Evolutionary conservation across 305 asterid genomes (phyloP).

Genomic region (Petunia hybrid): DNA sequence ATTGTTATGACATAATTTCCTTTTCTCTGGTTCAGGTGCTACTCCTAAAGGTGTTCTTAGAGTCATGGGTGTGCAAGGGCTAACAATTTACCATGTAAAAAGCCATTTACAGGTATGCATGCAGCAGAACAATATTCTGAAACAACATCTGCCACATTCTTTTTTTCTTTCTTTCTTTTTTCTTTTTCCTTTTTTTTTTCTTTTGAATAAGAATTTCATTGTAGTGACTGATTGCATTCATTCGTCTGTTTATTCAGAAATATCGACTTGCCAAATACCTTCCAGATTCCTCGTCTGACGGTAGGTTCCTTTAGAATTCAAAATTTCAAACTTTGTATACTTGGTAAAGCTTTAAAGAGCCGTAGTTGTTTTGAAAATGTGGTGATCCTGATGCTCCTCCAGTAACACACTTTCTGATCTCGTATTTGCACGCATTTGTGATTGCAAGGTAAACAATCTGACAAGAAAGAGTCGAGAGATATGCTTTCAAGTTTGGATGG

Average conservation of each 20-base stretch:
- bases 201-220: constrained; percentile 16
- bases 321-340: not conserved
- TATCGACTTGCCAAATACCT: constrained; percentile 98
- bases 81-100: constrained; percentile 96
- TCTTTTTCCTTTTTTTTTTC: constrained; percentile 13
- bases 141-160: not conserved
- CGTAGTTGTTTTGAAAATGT: not conserved
- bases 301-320: constrained; percentile 50
- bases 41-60: constrained; percentile 99
- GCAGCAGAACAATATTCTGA: constrained; percentile 11
- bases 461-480: constrained; percentile 85
- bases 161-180: not conserved
- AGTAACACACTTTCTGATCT: constrained; percentile 32
- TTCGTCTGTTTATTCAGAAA: constrained; percentile 61
- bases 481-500: constrained; percentile 82
- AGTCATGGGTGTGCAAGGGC: constrained; percentile 99
- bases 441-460: constrained; percentile 70
- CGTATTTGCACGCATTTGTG: constrained; percentile 35
- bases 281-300: constrained; percentile 96
- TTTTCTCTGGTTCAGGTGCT: constrained; percentile 69
- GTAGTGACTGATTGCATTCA: constrained; percentile 36
- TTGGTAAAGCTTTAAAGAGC: not conserved
- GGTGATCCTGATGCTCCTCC: not conserved
- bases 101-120: constrained; percentile 94
- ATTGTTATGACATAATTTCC: constrained; percentile 4